Evolutionary conservation across 768 basidiomycete genomes (phyloP).

Genomic region (Auriculariales sp.): DNA sequence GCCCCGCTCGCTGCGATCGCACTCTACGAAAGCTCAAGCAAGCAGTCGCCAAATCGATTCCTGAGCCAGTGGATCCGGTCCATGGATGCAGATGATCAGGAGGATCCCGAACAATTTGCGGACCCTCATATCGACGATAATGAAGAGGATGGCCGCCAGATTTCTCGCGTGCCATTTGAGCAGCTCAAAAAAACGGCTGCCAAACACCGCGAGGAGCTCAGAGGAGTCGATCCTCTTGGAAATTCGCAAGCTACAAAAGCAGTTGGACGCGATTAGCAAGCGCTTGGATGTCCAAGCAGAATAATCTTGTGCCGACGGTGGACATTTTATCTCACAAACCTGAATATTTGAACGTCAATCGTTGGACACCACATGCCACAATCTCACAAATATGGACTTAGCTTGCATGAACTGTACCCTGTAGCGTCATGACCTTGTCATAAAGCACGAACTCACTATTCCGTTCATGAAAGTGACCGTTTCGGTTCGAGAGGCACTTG

Average conservation of each 20-base stretch:
- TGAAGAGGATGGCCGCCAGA: conserved; percentile 44
- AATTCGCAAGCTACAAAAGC: conserved; percentile 38
- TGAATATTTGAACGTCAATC: no score
- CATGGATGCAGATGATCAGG: conserved; percentile 37
- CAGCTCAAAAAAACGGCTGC: conserved; percentile 59
- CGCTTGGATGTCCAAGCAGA: no score
- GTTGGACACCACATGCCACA: no score
- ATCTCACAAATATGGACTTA: no score
- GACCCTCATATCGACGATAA: conserved; percentile 49
- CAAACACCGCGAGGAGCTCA: conserved; percentile 58
- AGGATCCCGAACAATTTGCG: conserved; percentile 34
- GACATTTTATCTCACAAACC: no score
- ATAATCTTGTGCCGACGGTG: no score
- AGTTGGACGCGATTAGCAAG: conserved; percentile 22
- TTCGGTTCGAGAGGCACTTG: no score
- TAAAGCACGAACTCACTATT: no score
- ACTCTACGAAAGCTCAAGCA: conserved; percentile 52
- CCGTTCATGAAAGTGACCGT: no score
- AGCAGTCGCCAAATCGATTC: conserved; percentile 33
- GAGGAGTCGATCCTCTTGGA: conserved; percentile 56
- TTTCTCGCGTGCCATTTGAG: conserved; percentile 55
- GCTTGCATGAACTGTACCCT: no score
- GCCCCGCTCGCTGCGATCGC: conserved; percentile 63
- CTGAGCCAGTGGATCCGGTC: conserved; percentile 51
- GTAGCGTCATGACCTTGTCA: no score